A percentile compares a stretch with the other conserved stretches of the same genome.
Conservation (phyloP, 2,329 filamentous ascomycete species). For the Alternaria triticina region DNA sequence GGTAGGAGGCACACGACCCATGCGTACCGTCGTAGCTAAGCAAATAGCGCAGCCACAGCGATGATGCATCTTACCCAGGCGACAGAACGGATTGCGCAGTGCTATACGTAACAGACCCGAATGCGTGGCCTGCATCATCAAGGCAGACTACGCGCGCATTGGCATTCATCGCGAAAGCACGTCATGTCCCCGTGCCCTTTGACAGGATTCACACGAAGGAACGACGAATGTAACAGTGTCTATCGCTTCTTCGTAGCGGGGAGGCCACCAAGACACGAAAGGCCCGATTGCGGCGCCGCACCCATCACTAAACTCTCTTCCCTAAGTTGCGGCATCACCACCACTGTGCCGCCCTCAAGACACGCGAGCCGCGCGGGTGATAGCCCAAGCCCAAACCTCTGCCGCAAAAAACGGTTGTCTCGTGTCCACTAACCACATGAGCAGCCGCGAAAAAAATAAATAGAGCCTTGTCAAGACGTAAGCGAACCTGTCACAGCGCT, state of each 20-base stretch:
- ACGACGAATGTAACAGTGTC: neutral
- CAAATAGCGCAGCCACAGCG: neutral
- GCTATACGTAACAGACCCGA: neutral
- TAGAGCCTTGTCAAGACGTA: neutral
- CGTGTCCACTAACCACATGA: neutral
- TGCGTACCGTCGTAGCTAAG: neutral
- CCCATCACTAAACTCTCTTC: neutral
- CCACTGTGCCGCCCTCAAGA: slow-evolving; percentile 1
- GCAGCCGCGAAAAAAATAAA: neutral
- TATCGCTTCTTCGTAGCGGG: neutral
- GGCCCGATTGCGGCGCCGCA: slow-evolving; percentile 3
- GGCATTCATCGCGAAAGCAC: neutral
- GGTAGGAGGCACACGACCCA: neutral
- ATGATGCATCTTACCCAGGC: neutral
- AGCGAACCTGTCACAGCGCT: neutral
- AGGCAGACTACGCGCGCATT: neutral
- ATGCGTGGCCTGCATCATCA: neutral
- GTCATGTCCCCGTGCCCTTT: slow-evolving; percentile 1
- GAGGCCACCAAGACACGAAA: neutral
- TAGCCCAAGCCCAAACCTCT: neutral
- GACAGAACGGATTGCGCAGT: neutral
- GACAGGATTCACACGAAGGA: neutral
- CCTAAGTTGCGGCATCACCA: neutral
- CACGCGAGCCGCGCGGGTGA: slow-evolving; percentile 6
- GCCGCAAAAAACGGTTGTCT: neutral